phyloP scores from a whole-genome alignment of 495 filamentous ascomycete species.

The Neurospora cerealis region DNA sequence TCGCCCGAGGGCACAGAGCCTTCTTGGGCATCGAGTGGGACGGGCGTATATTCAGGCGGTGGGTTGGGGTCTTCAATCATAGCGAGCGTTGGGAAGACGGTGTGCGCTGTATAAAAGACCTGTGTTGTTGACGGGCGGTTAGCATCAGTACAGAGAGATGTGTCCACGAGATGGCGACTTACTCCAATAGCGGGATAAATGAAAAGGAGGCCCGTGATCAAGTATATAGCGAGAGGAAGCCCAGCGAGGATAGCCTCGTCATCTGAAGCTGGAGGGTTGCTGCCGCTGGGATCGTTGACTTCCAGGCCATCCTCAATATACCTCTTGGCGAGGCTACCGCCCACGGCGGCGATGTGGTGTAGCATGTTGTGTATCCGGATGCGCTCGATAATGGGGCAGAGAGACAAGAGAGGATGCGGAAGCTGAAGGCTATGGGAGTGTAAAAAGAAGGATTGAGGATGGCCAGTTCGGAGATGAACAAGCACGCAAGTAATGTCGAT shows the following conservation, averaged over 20 bases:
- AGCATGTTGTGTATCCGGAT: neutral
- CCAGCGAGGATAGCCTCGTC: neutral
- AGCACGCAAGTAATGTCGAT: neutral
- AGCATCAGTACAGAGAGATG: neutral
- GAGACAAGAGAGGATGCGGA: neutral
- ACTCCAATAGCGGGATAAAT: constrained; percentile 18
- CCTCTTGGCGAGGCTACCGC: constrained; percentile 4
- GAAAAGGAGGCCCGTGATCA: neutral
- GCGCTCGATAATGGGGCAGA: neutral
- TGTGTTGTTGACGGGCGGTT: constrained; percentile 7
- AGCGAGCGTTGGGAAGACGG: constrained; percentile 33
- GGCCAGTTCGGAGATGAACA: neutral
- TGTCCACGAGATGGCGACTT: constrained; percentile 4
- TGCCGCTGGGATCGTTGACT: constrained; percentile 1
- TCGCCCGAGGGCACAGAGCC: constrained; percentile 13
- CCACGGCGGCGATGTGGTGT: constrained; percentile 6
- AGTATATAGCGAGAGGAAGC: constrained; percentile 9
- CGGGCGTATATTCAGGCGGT: constrained; percentile 32
- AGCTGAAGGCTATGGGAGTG: neutral
- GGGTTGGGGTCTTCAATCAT: constrained; percentile 42
- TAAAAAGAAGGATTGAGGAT: neutral
- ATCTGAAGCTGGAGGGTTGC: neutral
- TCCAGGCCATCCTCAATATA: constrained; percentile 1
- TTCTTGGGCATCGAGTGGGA: constrained; percentile 17
- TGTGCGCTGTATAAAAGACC: constrained; percentile 30